Conservation (phyloP, 345 rosid species). For the Eucalyptus tenuipes region DNA sequence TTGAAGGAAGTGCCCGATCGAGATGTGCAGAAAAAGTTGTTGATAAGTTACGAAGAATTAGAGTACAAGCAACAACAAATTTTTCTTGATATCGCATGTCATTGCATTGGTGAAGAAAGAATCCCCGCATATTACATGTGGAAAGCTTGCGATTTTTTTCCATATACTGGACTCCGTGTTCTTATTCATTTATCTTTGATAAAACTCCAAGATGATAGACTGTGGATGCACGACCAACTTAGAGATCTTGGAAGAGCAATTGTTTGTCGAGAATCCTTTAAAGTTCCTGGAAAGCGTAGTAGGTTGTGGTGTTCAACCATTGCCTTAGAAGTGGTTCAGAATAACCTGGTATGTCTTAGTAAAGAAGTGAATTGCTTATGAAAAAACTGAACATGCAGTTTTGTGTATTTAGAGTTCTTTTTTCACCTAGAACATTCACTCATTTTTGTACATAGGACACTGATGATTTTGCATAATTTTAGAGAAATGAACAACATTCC, state of each 20-base stretch:
- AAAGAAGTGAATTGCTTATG: background rate
- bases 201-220: background rate
- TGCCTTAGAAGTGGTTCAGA: background rate
- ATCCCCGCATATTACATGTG: background rate
- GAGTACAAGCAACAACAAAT: background rate
- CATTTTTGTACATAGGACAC: background rate
- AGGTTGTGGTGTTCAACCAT: accelerated
- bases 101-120: background rate
- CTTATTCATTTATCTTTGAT: background rate
- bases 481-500: background rate
- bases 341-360: background rate
- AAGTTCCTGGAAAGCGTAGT: background rate
- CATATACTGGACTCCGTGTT: background rate
- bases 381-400: background rate
- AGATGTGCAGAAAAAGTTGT: background rate
- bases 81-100: background rate
- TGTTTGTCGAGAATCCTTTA: accelerated
- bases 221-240: background rate
- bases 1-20: background rate
- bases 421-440: accelerated
- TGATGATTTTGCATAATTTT: background rate
- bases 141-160: background rate
- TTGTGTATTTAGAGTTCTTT: background rate
- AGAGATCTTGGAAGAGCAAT: background rate
- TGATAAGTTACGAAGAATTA: background rate